phyloP scores from a whole-genome alignment of 73 alveolate genomes.

The Paramecium biaurelia region DNA sequence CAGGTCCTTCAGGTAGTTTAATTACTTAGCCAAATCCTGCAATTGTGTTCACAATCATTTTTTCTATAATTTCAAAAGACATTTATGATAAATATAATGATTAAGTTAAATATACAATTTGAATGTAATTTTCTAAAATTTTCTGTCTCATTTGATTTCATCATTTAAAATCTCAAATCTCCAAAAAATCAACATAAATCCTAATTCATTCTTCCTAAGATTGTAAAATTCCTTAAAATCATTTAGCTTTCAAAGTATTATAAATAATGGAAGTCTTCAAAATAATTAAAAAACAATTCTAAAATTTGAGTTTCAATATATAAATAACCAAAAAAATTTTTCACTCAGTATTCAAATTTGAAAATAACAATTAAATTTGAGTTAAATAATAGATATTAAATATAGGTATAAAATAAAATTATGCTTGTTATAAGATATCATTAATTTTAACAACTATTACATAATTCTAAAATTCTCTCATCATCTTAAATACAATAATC shows the following conservation, averaged over 20 bases:
- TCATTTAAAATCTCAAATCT: not conserved
- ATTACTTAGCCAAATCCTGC: not conserved
- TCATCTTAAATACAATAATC: not conserved
- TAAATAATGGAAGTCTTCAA: not conserved
- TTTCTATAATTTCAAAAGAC: not conserved
- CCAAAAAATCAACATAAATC: not conserved
- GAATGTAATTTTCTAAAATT: not conserved
- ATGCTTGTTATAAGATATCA: not conserved
- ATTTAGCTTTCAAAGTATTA: too few species aligned
- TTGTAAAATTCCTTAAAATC: too few species aligned
- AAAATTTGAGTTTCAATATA: too few species aligned
- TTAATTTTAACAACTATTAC: not conserved
- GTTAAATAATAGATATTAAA: not conserved
- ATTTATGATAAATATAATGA: not conserved
- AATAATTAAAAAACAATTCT: too few species aligned
- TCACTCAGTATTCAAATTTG: too few species aligned
- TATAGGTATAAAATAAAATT: too few species aligned
- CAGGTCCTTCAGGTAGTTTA: not conserved
- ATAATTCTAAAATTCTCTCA: not conserved
- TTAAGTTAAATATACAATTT: not conserved
- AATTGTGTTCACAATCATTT: not conserved
- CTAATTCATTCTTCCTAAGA: too few species aligned
- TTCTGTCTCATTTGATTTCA: not conserved
- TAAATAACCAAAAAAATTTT: too few species aligned
- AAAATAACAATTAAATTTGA: not conserved